phyloP scores from a whole-genome alignment of 2,329 filamentous ascomycete genomes.

The Colletotrichum sansevieriae region DNA sequence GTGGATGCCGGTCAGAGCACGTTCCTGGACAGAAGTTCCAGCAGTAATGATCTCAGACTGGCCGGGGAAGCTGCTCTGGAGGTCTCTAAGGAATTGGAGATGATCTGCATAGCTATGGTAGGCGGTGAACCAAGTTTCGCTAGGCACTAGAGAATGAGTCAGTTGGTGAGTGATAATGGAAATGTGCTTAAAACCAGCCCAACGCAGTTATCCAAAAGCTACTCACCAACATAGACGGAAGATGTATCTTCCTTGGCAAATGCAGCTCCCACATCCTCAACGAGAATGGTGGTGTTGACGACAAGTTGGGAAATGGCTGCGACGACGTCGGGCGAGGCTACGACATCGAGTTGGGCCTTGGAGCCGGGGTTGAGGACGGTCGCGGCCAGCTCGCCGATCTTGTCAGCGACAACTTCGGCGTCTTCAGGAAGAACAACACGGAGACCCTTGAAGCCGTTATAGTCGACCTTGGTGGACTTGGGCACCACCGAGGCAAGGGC shows the following conservation, averaged over 20 bases:
- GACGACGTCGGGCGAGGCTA: slow-evolving; percentile 49
- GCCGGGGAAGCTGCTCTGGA: slow-evolving; percentile 56
- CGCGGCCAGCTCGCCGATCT: slow-evolving; percentile 34
- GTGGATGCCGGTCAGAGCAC: slow-evolving; percentile 72
- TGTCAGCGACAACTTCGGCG: slow-evolving; percentile 10
- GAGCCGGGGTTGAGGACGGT: slow-evolving; percentile 25
- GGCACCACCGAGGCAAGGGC: slow-evolving; percentile 20
- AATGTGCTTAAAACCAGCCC: too few relatives aligned
- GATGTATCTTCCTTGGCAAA: slow-evolving; percentile 47
- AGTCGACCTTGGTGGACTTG: slow-evolving; percentile 31
- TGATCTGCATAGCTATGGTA: slow-evolving; percentile 68
- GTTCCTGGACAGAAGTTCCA: slow-evolving; percentile 61
- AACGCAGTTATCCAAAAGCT: too few relatives aligned
- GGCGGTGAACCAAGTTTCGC: slow-evolving; percentile 61
- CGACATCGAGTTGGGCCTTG: slow-evolving; percentile 47
- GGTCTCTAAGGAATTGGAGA: slow-evolving; percentile 59
- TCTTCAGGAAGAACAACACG: slow-evolving; percentile 31
- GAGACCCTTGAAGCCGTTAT: slow-evolving; percentile 40
- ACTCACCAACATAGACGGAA: slow-evolving; percentile 31
- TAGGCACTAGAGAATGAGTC: slow-evolving; percentile 7
- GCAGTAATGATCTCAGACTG: slow-evolving; percentile 63
- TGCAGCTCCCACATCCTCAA: slow-evolving; percentile 48
- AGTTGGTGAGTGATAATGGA: neutral
- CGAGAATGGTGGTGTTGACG: slow-evolving; percentile 48
- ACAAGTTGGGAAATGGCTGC: slow-evolving; percentile 47